phyloP scores from a whole-genome alignment of 495 filamentous ascomycete genomes.

The Talaromyces wortmannii region DNA sequence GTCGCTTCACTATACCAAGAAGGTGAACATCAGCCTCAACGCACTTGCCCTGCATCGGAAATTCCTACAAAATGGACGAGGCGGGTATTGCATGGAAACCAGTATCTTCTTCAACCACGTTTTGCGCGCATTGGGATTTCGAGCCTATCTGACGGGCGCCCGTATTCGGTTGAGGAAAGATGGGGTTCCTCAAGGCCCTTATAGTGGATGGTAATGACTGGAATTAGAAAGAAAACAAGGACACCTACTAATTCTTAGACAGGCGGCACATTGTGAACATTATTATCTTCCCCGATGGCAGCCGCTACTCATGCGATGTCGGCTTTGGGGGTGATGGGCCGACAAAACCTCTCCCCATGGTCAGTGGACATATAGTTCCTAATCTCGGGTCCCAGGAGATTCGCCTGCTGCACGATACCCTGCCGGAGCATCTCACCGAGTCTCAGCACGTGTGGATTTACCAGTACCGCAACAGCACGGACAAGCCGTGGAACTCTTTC shows the following conservation, averaged over 20 bases:
- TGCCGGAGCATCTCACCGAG: slow-evolving; percentile 32
- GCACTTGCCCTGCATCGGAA: slow-evolving; percentile 56
- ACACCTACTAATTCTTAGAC: not conserved
- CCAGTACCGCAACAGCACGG: slow-evolving; percentile 43
- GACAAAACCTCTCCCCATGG: slow-evolving; percentile 45
- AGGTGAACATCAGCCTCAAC: slow-evolving; percentile 45
- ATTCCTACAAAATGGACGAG: slow-evolving; percentile 53
- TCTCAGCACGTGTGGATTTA: slow-evolving; percentile 54
- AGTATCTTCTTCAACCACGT: slow-evolving; percentile 61
- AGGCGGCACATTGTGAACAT: slow-evolving; percentile 70
- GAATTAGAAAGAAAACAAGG: not conserved
- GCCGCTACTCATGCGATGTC: slow-evolving; percentile 59
- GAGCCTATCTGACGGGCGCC: slow-evolving; percentile 44
- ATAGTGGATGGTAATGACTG: slow-evolving; percentile 28
- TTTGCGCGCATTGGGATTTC: slow-evolving; percentile 55
- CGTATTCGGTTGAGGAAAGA: slow-evolving; percentile 26
- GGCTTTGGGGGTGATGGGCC: slow-evolving; percentile 63
- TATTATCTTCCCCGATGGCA: slow-evolving; percentile 40
- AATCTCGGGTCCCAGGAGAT: slow-evolving; percentile 46
- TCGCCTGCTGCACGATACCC: slow-evolving; percentile 37
- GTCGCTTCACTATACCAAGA: slow-evolving; percentile 45
- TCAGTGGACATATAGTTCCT: slow-evolving; percentile 22
- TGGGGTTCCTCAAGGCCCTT: slow-evolving; percentile 26
- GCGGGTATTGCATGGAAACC: slow-evolving; percentile 75
- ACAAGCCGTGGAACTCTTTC: slow-evolving; percentile 43